A percentile compares a stretch with the other conserved stretches of the same genome.
Conservation (phyloP, 2,329 filamentous ascomycete genomes). For the Fusarium burgessii region DNA sequence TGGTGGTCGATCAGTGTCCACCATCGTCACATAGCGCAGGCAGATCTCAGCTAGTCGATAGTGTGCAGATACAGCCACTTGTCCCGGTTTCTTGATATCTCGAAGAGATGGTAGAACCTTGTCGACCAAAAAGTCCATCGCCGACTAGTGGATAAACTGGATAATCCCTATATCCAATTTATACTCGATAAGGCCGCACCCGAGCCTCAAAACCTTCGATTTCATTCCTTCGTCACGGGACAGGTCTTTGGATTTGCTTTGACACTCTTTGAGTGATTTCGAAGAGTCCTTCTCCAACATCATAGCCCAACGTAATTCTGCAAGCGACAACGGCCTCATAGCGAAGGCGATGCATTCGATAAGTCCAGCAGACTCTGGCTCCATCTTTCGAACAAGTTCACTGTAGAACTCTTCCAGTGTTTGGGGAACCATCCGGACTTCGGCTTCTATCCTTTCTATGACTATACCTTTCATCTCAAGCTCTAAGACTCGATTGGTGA, state of each 20-base stretch:
- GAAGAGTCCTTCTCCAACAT: neutral
- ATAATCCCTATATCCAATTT: neutral
- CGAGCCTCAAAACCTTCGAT: neutral
- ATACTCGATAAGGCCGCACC: neutral
- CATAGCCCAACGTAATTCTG: neutral
- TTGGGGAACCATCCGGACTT: constrained; percentile 37
- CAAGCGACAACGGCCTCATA: neutral
- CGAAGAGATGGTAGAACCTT: neutral
- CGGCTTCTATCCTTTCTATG: constrained; percentile 35
- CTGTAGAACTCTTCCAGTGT: constrained; percentile 45
- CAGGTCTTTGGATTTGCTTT: no score
- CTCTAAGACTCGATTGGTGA: constrained; percentile 33
- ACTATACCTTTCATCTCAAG: constrained; percentile 24
- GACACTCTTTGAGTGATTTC: neutral
- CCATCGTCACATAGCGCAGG: neutral
- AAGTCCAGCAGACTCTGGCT: neutral
- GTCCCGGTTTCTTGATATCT: neutral
- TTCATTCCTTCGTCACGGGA: neutral
- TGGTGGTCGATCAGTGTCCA: fast-evolving
- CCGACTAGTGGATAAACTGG: neutral
- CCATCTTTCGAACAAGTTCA: constrained; percentile 38
- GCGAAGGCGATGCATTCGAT: neutral
- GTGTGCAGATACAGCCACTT: neutral
- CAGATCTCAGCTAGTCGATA: neutral
- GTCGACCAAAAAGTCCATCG: neutral